These are phyloP conservation scores for Ustilago bromivora DNA, from an alignment of 1,284 basidiomycete genomes.

Conservation along the genomic window DNA sequence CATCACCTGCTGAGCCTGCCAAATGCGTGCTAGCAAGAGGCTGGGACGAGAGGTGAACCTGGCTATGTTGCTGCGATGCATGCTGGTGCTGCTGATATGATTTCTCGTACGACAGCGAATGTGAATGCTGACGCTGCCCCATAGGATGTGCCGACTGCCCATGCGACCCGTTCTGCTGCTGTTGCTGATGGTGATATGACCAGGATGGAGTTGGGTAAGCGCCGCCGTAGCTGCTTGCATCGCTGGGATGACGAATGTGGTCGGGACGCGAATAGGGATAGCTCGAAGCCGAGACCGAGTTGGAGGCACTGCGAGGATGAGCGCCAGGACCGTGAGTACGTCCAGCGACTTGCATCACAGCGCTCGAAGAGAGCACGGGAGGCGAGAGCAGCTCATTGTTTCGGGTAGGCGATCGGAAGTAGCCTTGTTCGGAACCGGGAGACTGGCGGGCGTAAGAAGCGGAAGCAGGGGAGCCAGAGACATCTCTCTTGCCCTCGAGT, in stretches of 20 bases:
- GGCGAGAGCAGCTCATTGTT: conserved; percentile 33
- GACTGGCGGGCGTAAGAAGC: conserved; percentile 34
- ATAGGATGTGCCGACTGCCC: conserved; percentile 14
- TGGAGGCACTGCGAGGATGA: conserved; percentile 44
- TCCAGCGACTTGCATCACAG: conserved; percentile 35
- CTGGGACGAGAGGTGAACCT: conserved; percentile 14
- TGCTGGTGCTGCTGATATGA: conserved; percentile 20
- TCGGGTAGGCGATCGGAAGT: conserved; percentile 41
- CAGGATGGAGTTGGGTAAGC: conserved; percentile 17
- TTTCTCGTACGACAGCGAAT: conserved; percentile 37
- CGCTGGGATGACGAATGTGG: conserved; percentile 29
- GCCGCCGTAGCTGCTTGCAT: conserved; percentile 8
- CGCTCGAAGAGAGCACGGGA: conserved; percentile 26
- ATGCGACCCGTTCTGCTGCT: conserved; percentile 21
- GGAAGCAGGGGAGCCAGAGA: conserved; percentile 43
- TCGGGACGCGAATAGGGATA: conserved; percentile 52
- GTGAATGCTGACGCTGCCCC: conserved; percentile 21
- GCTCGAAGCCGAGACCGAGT: conserved; percentile 52
- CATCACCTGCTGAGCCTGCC: conserved; percentile 9
- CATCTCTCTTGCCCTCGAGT: conserved; percentile 32
- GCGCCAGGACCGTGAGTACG: conserved; percentile 29
- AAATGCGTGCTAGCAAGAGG: conserved; percentile 1
- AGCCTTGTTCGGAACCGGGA: conserved; percentile 38
- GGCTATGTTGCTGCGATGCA: neutral
- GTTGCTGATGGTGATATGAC: conserved; percentile 9